Conservation (phyloP, 2,329 filamentous ascomycete genomes). For the Achaetomium macrosporum region DNA sequence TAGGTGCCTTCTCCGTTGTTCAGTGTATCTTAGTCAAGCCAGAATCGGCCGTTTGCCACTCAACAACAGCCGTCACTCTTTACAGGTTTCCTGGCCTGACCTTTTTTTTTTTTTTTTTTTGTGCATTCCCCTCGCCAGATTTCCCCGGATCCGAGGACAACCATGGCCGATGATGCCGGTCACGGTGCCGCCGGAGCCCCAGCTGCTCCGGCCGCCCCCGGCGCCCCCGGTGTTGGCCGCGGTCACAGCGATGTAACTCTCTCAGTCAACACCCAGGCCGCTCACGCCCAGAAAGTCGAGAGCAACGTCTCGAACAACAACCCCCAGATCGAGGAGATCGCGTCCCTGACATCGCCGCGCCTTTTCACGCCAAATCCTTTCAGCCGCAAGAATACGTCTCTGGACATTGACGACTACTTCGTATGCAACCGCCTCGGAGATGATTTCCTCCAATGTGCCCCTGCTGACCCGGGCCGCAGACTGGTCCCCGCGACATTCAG, state of each 20-base stretch:
- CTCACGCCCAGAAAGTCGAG: constrained; percentile 4
- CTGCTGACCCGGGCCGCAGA: constrained; percentile 25
- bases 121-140: too few species aligned
- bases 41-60: too few species aligned
- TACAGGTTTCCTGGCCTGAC: too few species aligned
- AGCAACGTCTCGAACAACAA: constrained; percentile 8
- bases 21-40: too few species aligned
- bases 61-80: too few species aligned
- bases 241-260: not conserved
- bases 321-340: constrained; percentile 17
- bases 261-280: not conserved
- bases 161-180: constrained; percentile 9
- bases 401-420: constrained; percentile 43
- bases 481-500: constrained; percentile 61
- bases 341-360: constrained; percentile 27
- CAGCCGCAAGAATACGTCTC: constrained; percentile 27
- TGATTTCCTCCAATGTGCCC: too few species aligned
- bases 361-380: constrained; percentile 28
- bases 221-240: not conserved
- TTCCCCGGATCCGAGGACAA: too few species aligned
- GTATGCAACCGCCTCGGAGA: constrained; percentile 26
- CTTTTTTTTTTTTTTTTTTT: too few species aligned
- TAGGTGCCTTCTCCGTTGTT: too few species aligned
- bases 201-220: not conserved
- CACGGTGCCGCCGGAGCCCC: not conserved